These are phyloP conservation scores for Candida fluviatilis DNA, from an alignment of 805 yeast species.

Conservation along the genomic window DNA sequence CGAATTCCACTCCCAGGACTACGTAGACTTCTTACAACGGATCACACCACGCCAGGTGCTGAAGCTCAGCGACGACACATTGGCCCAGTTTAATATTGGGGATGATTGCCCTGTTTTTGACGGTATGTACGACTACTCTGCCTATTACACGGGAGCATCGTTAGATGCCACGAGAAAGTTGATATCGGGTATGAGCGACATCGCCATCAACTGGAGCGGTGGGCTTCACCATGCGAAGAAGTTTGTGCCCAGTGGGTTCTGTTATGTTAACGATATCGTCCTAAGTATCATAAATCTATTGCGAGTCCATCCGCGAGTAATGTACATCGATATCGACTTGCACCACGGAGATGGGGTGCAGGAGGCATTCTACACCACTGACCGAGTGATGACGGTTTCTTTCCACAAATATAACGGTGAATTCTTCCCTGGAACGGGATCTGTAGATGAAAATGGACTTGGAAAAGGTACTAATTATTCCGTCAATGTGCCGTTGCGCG, in stretches of 20 bases:
- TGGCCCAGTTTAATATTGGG: constrained; percentile 78
- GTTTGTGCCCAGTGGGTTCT: constrained; percentile 90
- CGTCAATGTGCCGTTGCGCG: constrained; percentile 86
- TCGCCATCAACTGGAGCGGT: constrained; percentile 95
- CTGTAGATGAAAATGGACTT: constrained; percentile 81
- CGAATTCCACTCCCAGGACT: constrained; percentile 85
- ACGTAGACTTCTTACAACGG: constrained; percentile 67
- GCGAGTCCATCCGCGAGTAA: constrained; percentile 85
- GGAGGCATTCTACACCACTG: constrained; percentile 93
- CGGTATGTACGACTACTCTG: constrained; percentile 87
- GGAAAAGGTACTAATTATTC: constrained; percentile 88
- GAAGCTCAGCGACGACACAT: constrained; percentile 52
- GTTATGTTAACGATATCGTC: constrained; percentile 93
- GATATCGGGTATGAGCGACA: constrained; percentile 82
- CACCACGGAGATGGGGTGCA: constrained; percentile 99
- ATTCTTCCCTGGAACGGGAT: constrained; percentile 97
- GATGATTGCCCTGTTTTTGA: constrained; percentile 95
- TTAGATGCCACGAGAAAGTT: constrained; percentile 88
- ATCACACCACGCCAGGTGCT: constrained; percentile 72
- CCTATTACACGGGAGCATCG: constrained; percentile 89
- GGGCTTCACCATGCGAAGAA: constrained; percentile 97
- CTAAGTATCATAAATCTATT: constrained; percentile 79
- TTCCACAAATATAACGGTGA: constrained; percentile 93
- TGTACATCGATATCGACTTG: constrained; percentile 90
- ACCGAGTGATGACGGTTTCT: constrained; percentile 93